Evolutionary conservation across 352 stramenopile species (phyloP).

Genomic region (Pelagophyceae sp.): DNA sequence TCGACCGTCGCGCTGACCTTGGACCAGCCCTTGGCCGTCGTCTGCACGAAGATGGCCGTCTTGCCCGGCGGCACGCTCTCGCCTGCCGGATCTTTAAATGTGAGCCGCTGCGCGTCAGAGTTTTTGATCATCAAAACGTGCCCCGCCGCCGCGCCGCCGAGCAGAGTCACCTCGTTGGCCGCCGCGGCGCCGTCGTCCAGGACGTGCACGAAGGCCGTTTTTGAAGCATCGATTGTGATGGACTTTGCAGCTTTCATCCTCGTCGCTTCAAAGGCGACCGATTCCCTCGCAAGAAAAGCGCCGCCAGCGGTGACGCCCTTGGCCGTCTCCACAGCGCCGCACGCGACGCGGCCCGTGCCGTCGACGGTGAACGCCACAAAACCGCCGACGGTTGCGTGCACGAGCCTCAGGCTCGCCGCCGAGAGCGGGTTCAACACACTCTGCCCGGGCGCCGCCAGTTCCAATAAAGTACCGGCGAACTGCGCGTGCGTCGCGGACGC

Average conservation of each 20-base stretch:
- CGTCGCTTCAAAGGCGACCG: background rate
- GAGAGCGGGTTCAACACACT: background rate
- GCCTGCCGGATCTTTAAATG: background rate
- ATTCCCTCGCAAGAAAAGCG: background rate
- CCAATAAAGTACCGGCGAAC: background rate
- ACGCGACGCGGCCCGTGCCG: background rate
- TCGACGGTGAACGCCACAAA: background rate
- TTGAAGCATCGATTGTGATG: background rate
- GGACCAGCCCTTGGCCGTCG: slow-evolving; percentile 37
- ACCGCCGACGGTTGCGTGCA: background rate
- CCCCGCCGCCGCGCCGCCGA: background rate
- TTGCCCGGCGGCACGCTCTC: slow-evolving; percentile 4
- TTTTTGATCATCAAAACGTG: slow-evolving; percentile 11
- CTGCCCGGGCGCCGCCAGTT: background rate
- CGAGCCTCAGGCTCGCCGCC: background rate
- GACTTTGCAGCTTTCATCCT: background rate
- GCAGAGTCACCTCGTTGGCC: slow-evolving; percentile 3
- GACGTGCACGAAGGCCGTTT: slow-evolving; percentile 21
- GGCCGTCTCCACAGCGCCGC: background rate
- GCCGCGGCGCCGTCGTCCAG: background rate
- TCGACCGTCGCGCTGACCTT: slow-evolving; percentile 47
- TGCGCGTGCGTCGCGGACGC: background rate
- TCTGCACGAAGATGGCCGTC: slow-evolving; percentile 20
- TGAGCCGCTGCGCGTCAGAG: background rate
- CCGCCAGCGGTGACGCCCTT: slow-evolving; percentile 10